phyloP scores from a whole-genome alignment of 805 yeast species.

The Ogataea minuta region DNA sequence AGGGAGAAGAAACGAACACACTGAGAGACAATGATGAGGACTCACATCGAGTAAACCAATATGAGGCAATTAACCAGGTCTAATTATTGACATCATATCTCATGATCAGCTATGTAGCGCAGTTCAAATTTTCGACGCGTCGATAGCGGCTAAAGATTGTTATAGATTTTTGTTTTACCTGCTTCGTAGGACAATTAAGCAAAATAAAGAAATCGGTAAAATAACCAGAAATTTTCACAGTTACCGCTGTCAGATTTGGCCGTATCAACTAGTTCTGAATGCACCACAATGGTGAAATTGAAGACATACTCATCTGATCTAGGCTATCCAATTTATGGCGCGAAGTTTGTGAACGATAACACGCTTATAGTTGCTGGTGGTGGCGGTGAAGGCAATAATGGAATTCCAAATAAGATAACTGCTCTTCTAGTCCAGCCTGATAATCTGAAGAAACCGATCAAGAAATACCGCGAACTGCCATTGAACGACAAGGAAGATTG shows the following conservation, averaged over 20 bases:
- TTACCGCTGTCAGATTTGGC: too few relatives aligned
- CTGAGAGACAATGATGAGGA: background rate
- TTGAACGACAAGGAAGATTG: slow-evolving; percentile 66
- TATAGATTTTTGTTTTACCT: background rate
- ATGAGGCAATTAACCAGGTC: slow-evolving; percentile 6
- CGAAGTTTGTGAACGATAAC: slow-evolving; percentile 61
- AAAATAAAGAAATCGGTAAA: background rate
- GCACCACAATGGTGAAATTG: slow-evolving; percentile 24
- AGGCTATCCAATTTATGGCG: slow-evolving; percentile 82
- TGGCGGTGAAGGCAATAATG: slow-evolving; percentile 92
- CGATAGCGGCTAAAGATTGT: slow-evolving; percentile 1
- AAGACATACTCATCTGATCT: slow-evolving; percentile 26
- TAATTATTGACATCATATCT: background rate
- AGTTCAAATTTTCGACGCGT: slow-evolving; percentile 3
- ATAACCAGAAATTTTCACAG: too few relatives aligned
- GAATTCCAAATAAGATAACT: slow-evolving; percentile 80
- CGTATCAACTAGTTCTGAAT: too few relatives aligned
- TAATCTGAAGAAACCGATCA: slow-evolving; percentile 45
- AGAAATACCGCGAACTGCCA: slow-evolving; percentile 58
- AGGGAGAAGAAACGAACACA: slow-evolving; percentile 7
- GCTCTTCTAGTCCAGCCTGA: slow-evolving; percentile 58
- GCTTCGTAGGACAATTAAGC: background rate
- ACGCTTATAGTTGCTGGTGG: slow-evolving; percentile 83
- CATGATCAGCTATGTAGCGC: too few relatives aligned
- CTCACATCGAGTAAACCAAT: slow-evolving; percentile 1